Conservation (phyloP, 345 rosid species). For the Luvunga scandens region DNA sequence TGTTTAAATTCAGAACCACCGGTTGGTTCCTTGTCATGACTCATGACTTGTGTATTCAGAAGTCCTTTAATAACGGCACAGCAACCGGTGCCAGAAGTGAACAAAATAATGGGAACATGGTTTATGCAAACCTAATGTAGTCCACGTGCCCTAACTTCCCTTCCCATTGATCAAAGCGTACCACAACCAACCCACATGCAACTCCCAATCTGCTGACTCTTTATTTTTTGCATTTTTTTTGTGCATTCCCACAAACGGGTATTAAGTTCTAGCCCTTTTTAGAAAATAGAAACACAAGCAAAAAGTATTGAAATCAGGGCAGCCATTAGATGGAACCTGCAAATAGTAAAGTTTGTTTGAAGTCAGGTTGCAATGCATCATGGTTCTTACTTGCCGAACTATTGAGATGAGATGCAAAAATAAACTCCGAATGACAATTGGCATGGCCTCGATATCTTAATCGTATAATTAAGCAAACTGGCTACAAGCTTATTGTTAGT, state of each 20-base stretch:
- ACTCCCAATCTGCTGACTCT: background rate
- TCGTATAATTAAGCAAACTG: no score
- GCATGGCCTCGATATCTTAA: background rate
- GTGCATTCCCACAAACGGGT: background rate
- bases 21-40: background rate
- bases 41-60: background rate
- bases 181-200: constrained; percentile 15
- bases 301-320: background rate
- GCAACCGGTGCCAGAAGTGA: background rate
- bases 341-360: background rate
- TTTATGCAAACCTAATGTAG: constrained; percentile 1
- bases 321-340: background rate
- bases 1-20: background rate
- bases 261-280: background rate
- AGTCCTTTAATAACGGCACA: constrained; percentile 3
- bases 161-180: background rate
- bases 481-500: background rate
- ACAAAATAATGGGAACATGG: constrained; percentile 11
- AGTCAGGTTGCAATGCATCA: background rate
- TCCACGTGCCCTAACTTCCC: constrained; percentile 17
- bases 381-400: background rate
- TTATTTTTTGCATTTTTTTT: background rate
- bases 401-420: background rate
- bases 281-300: background rate
- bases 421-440: background rate